Conservation (phyloP, 2,329 filamentous ascomycete genomes). For the Phyllosticta citribraziliensis region DNA sequence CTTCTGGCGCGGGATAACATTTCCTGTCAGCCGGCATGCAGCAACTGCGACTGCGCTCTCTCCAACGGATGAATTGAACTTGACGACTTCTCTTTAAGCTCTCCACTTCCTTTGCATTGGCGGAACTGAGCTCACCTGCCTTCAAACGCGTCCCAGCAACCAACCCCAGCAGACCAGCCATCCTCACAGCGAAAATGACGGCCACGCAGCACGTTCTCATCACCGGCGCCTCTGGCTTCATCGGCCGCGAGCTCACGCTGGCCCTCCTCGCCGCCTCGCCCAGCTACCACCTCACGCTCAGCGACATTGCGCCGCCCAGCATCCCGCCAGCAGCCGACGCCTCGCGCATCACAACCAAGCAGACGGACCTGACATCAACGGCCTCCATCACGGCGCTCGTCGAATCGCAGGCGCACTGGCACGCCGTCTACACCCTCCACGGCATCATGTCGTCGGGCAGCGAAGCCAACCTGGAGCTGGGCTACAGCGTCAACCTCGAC, state of each 20-base stretch:
- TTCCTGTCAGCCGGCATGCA: not conserved
- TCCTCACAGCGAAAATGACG: not conserved
- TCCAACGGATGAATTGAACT: not conserved
- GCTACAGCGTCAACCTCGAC: conserved; percentile 48
- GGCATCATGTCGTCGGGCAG: conserved; percentile 55
- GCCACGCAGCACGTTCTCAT: conserved; percentile 12
- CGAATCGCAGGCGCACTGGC: conserved; percentile 4
- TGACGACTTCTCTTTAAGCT: not conserved
- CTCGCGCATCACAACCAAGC: conserved; percentile 6
- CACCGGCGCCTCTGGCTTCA: conserved; percentile 15
- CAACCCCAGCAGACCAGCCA: not conserved
- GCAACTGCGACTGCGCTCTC: not conserved
- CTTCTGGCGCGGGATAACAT: not conserved
- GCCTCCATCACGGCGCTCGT: not conserved
- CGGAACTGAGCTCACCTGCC: not conserved
- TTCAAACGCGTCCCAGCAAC: not conserved
- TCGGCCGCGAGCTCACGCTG: conserved; percentile 14
- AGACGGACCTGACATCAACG: conserved; percentile 12
- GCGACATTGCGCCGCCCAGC: conserved; percentile 12
- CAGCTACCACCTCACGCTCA: conserved; percentile 12
- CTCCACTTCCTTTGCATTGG: not conserved
- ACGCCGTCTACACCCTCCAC: conserved; percentile 44
- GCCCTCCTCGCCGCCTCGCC: conserved; percentile 11
- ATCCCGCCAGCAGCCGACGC: conserved; percentile 2
- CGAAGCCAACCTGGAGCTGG: conserved; percentile 48